Evolutionary conservation across 208 protist genomes (phyloP), one percentile per base, ranked within the genome.

Genomic region (Leishmania tropica): DNA sequence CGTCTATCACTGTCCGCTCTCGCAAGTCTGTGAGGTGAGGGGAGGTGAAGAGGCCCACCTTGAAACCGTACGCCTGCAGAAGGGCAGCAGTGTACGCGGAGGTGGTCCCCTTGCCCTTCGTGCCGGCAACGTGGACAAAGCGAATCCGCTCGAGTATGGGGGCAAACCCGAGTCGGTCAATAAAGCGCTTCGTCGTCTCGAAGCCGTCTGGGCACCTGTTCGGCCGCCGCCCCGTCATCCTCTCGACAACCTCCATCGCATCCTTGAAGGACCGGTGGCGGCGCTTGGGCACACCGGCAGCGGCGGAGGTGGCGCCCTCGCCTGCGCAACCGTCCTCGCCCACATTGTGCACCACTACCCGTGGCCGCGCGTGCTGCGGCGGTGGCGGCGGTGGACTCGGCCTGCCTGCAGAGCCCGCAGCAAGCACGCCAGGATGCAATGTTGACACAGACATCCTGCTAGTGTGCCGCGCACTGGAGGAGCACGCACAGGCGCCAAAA

Each of bases 31-130:
- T 87, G 47, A 98, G 81, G 79, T 98, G 96, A 11, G 97, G 97
- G 13, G 97, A 99, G 15, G 93, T 98, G 85, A 97, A 99, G 42
- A 98, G 86, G 8, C 93, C 97, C 48, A 97, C 95, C 73, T 93
- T 94, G 71, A 95, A 92, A 7, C 96, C 97, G 72, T 96, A 92
- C 1, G 87, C 83, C 81, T 92, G 87, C 75, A 99, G 86, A 40
- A 99, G 89, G 4, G 88, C 86, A 8, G 94, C 83, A 6, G 90
- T 96, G 87, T 96, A 98, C 17, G 91, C 85, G 15, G 90, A 88
- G 11, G 95, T 97, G 1, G 94, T 96, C 37, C 97, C 97, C 75
- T 99, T 99, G 8, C 97, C 97, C 72, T 99, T 99, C 2, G 97
- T 99, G 64, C 97, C 97, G 45, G 97, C 92, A 17, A 99, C 87